Evolutionary conservation across 2,329 filamentous ascomycete genomes (phyloP).

Genomic region (Fusarium vanettenii): DNA sequence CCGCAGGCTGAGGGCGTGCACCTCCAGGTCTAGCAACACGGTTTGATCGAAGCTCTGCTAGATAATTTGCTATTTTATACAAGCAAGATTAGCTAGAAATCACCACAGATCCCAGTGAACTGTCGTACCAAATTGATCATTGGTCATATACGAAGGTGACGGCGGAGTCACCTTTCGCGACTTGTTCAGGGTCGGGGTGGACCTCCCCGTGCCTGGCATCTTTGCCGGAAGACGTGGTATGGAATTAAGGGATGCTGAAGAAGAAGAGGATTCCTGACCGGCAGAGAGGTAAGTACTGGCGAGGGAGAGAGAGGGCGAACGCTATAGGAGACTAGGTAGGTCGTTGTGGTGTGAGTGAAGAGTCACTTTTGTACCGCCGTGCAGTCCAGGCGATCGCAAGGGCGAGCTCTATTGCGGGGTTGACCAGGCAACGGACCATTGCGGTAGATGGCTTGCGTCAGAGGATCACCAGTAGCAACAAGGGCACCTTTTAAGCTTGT

Average conservation of each 20-base stretch:
- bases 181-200: conserved; percentile 49
- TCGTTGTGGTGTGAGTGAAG: conserved; percentile 21
- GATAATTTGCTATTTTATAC: conserved; percentile 69
- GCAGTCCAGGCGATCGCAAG: not conserved
- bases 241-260: conserved; percentile 24
- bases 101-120: not conserved
- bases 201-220: conserved; percentile 49
- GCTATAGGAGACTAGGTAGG: conserved; percentile 10
- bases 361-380: conserved; percentile 31
- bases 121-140: conserved; percentile 72
- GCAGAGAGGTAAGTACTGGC: conserved; percentile 20
- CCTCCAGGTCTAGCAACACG: conserved; percentile 76
- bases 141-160: conserved; percentile 73
- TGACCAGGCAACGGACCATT: conserved; percentile 43
- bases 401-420: conserved; percentile 30
- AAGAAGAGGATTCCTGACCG: conserved; percentile 32
- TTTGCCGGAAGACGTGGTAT: conserved; percentile 30
- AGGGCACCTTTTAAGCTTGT: conserved; percentile 14
- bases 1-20: conserved; percentile 70
- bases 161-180: conserved; percentile 69
- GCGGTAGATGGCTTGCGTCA: conserved; percentile 28
- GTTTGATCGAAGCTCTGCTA: conserved; percentile 76
- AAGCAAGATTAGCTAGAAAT: conserved; percentile 33
- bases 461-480: conserved; percentile 40
- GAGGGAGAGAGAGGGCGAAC: conserved; percentile 2